Evolutionary conservation across 192 early-diverging fungal species (phyloP).

Genomic region (Rhizophagus prolifer): DNA sequence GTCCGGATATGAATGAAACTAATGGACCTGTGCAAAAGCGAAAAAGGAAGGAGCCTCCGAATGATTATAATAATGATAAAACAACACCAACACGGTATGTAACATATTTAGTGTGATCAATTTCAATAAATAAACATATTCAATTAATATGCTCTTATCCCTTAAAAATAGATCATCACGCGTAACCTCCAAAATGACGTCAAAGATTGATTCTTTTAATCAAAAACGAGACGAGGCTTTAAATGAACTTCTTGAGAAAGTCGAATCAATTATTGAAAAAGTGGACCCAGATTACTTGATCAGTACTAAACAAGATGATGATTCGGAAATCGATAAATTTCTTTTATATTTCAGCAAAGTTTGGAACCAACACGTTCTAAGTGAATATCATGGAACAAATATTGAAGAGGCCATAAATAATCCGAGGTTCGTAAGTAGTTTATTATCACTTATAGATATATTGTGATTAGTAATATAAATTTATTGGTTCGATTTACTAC

Average conservation of each 20-base stretch:
- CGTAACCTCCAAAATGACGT: background rate
- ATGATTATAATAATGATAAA: background rate
- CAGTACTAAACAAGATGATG: background rate
- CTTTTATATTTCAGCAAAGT: conserved; percentile 6
- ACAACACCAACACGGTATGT: background rate
- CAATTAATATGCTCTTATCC: background rate
- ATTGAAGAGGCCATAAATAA: conserved; percentile 7
- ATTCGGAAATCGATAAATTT: background rate
- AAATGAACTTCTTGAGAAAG: background rate
- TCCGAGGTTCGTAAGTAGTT: conserved; percentile 2
- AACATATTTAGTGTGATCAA: background rate
- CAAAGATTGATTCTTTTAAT: conserved; percentile 13
- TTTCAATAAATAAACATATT: background rate
- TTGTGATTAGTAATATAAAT: background rate
- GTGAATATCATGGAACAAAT: background rate
- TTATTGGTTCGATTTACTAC: background rate
- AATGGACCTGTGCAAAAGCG: conserved; percentile 3
- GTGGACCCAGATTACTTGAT: background rate
- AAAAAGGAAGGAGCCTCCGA: background rate
- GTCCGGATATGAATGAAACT: background rate
- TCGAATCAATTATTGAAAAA: background rate
- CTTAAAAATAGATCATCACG: background rate
- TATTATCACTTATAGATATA: background rate
- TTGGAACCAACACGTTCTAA: background rate
- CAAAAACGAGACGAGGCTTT: background rate